These are phyloP conservation scores for Hippophae rhamnoides DNA, from an alignment of 306 rosid species.

Conservation along the genomic window DNA sequence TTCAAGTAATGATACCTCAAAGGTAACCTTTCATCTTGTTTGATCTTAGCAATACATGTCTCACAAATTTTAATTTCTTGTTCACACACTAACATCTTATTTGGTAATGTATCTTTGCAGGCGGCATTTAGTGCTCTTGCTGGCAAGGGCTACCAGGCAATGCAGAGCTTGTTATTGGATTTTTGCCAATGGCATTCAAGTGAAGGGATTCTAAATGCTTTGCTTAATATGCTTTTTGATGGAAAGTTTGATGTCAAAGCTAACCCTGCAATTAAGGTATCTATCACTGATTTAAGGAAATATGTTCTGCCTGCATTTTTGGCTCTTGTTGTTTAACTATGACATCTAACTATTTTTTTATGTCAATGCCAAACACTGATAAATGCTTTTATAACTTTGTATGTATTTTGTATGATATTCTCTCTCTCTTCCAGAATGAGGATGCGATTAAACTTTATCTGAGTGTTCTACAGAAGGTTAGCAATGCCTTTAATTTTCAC, in stretches of 20 bases:
- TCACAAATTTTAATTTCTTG: background rate
- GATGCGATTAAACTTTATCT: constrained; percentile 75
- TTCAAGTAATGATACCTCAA: constrained; percentile 68
- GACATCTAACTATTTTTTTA: constrained; percentile 9
- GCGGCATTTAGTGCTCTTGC: constrained; percentile 84
- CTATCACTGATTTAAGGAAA: constrained; percentile 11
- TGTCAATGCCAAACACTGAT: constrained; percentile 6
- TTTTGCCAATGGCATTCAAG: constrained; percentile 74
- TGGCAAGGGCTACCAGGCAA: constrained; percentile 88
- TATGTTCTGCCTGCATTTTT: constrained; percentile 18
- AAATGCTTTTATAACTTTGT: constrained; percentile 10
- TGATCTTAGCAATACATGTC: background rate
- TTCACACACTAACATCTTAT: background rate
- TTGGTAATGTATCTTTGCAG: constrained; percentile 35
- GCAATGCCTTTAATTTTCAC: constrained; percentile 29
- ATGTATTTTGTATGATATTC: constrained; percentile 10
- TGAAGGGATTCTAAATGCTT: constrained; percentile 58
- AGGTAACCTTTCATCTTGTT: constrained; percentile 40
- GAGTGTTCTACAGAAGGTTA: constrained; percentile 77
- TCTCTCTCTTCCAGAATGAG: constrained; percentile 61
- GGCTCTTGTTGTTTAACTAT: constrained; percentile 6
- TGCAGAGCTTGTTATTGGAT: constrained; percentile 86
- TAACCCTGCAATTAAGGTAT: constrained; percentile 81
- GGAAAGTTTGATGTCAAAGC: constrained; percentile 70
- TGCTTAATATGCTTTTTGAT: constrained; percentile 95